Percentiles rank a stretch among this genome's conserved stretches.
phyloP scores from a whole-genome alignment of 2,329 filamentous ascomycete genomes.

The Fusarium sacchari region DNA sequence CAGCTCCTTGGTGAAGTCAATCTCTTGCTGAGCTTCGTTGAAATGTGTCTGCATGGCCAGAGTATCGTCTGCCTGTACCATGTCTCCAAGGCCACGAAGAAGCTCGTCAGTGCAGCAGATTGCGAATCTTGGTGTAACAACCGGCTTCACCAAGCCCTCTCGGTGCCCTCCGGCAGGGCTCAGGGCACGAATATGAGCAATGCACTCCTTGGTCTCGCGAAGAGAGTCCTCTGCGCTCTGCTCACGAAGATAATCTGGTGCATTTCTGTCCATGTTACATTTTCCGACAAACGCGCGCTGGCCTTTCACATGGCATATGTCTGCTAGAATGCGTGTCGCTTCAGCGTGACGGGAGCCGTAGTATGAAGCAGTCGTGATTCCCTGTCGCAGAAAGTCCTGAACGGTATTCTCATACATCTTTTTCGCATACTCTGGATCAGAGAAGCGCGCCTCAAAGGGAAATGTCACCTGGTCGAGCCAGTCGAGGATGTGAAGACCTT shows the following conservation, averaged over 20 bases:
- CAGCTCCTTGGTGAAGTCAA: not conserved
- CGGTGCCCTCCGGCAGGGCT: rapidly evolving
- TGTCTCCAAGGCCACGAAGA: conserved; percentile 9
- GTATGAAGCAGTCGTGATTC: conserved; percentile 18
- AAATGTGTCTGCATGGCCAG: conserved; percentile 17
- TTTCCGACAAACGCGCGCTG: conserved; percentile 22
- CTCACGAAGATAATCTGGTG: conserved; percentile 5
- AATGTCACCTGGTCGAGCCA: conserved; percentile 74
- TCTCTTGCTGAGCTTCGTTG: conserved; percentile 24
- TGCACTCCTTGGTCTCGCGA: conserved; percentile 1
- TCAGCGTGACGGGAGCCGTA: conserved; percentile 18
- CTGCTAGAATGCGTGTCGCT: conserved; percentile 5
- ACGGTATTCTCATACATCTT: conserved; percentile 13
- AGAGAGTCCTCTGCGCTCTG: not conserved
- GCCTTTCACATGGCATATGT: conserved; percentile 1
- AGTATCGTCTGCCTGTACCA: not conserved
- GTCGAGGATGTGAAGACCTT: conserved; percentile 65
- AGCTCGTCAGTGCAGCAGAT: conserved; percentile 20
- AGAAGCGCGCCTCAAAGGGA: conserved; percentile 41
- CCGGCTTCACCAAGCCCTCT: conserved; percentile 1
- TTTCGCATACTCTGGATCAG: not conserved
- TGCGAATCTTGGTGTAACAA: conserved; percentile 17
- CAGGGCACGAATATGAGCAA: conserved; percentile 3
- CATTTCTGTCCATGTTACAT: conserved; percentile 21
- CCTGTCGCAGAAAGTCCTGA: conserved; percentile 6